Conservation (phyloP, 176 grass and related monocot genomes). For the Carex kokanica region DNA sequence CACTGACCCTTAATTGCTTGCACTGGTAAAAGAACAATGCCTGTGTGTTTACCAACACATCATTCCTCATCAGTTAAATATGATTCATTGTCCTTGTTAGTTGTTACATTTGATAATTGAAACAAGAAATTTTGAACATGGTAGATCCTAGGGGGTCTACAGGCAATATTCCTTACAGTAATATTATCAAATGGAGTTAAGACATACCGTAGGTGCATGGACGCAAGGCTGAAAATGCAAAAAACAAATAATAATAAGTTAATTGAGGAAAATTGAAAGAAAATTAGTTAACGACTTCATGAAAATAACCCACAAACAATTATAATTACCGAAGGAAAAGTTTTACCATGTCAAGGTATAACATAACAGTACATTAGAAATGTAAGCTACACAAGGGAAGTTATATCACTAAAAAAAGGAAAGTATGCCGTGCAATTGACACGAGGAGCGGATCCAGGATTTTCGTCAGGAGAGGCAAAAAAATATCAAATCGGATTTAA, state of each 20-base stretch:
- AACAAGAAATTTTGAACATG: not conserved
- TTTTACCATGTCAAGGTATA: not conserved
- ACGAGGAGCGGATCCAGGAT: too few species aligned
- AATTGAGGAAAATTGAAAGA: conserved; percentile 6
- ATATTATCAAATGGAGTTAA: not conserved
- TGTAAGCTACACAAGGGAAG: too few species aligned
- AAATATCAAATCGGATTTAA: too few species aligned
- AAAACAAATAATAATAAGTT: not conserved
- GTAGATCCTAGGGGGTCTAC: not conserved
- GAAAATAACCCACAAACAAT: too few species aligned
- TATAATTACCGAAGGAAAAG: not conserved
- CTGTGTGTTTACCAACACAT: conserved; percentile 23
- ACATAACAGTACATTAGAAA: not conserved
- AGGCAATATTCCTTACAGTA: not conserved
- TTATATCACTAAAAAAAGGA: too few species aligned
- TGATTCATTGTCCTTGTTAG: not conserved
- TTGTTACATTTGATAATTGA: not conserved
- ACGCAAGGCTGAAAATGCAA: conserved; percentile 50
- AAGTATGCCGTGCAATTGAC: too few species aligned
- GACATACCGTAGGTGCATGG: conserved; percentile 54
- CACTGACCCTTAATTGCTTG: conserved; percentile 45
- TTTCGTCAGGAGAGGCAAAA: too few species aligned
- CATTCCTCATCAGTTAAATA: not conserved
- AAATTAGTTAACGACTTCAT: not conserved
- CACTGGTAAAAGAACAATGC: conserved; percentile 53